phyloP scores from a whole-genome alignment of 208 protist genomes.

The Trypanosoma vivax region DNA sequence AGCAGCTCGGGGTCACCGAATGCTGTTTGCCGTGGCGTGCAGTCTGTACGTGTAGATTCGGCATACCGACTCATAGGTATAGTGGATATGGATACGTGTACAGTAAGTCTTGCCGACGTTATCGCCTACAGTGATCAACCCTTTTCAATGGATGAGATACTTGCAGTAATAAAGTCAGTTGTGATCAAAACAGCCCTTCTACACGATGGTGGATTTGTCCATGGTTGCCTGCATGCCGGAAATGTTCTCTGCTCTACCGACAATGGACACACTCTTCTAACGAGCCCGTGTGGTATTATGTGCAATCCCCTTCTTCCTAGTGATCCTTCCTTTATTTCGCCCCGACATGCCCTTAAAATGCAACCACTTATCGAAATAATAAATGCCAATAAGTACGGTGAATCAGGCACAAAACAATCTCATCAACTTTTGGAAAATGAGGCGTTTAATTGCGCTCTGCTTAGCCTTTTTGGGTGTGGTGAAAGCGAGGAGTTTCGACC shows the following conservation, averaged over 20 bases:
- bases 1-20: background rate
- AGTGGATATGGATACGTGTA: slow-evolving; percentile 50
- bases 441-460: slow-evolving; percentile 7
- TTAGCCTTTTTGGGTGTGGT: slow-evolving; percentile 12
- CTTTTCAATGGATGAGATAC: slow-evolving; percentile 29
- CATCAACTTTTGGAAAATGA: no score
- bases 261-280: slow-evolving; percentile 53
- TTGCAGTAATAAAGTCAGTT: slow-evolving; percentile 45
- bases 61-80: slow-evolving; percentile 50
- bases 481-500: slow-evolving; percentile 3
- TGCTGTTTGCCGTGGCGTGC: slow-evolving; percentile 40
- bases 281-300: slow-evolving; percentile 51
- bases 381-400: no score
- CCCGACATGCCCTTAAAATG: slow-evolving; percentile 21
- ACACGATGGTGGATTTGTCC: slow-evolving; percentile 54
- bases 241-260: slow-evolving; percentile 70
- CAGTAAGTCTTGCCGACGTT: slow-evolving; percentile 51
- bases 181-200: slow-evolving; percentile 33
- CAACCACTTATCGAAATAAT: slow-evolving; percentile 15
- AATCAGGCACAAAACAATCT: no score
- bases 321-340: slow-evolving; percentile 44
- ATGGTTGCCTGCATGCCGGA: slow-evolving; percentile 69
- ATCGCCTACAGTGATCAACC: slow-evolving; percentile 32
- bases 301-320: slow-evolving; percentile 28
- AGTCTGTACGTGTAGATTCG: slow-evolving; percentile 49